These are phyloP conservation scores for Tolypocladium inflatum DNA, from an alignment of 2,329 filamentous ascomycete genomes.

Conservation along the genomic window DNA sequence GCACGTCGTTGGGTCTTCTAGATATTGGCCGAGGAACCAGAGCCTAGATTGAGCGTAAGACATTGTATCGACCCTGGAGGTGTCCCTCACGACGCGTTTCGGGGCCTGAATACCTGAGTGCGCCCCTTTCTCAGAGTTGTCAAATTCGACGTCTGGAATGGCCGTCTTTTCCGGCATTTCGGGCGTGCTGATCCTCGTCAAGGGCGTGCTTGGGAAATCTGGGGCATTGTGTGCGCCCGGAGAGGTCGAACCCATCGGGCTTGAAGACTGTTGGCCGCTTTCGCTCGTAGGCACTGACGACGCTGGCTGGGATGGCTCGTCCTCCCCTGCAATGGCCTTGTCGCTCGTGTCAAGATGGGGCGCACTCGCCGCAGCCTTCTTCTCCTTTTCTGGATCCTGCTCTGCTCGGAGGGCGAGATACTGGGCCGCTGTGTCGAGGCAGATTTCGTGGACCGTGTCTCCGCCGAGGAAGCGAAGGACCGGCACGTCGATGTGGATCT, in stretches of 20 bases:
- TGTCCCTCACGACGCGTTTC: background rate
- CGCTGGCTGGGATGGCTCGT: background rate
- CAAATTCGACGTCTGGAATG: background rate
- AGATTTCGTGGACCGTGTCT: background rate
- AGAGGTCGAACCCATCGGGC: background rate
- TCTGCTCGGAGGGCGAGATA: background rate
- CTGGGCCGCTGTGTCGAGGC: background rate
- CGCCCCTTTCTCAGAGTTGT: background rate
- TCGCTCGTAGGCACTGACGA: background rate
- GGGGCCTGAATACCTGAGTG: background rate
- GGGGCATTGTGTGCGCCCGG: background rate
- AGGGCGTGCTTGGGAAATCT: background rate
- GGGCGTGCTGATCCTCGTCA: background rate
- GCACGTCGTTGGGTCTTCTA: constrained; percentile 7
- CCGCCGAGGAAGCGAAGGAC: constrained; percentile 27
- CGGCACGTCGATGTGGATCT: constrained; percentile 32
- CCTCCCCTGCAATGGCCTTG: background rate
- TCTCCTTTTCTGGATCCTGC: background rate
- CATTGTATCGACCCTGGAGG: background rate
- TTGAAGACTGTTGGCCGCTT: background rate
- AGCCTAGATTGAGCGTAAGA: constrained; percentile 1
- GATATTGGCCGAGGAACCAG: constrained; percentile 1
- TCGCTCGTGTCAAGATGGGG: background rate
- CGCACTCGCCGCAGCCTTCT: background rate
- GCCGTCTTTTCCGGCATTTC: background rate